Conservation (phyloP, 371 early-diverging fungal species). For the Lichtheimia ramosa region DNA sequence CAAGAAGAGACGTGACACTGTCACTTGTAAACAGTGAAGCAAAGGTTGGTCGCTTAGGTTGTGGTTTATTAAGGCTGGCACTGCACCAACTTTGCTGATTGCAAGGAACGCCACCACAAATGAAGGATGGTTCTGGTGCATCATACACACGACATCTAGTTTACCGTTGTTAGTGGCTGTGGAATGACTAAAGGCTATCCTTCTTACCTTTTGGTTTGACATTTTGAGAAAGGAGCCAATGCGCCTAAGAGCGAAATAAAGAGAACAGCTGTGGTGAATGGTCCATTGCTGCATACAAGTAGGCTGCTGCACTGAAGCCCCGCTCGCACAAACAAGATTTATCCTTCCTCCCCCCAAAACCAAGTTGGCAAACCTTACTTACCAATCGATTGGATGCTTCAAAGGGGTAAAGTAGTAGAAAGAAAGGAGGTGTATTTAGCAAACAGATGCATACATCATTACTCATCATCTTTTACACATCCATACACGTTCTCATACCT, state of each 20-base stretch:
- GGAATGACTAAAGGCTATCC: not conserved
- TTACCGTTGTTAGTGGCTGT: conserved; percentile 4
- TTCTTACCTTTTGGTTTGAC: not conserved
- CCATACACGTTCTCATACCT: conserved; percentile 10
- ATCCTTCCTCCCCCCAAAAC: no score
- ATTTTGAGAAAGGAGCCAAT: conserved; percentile 13
- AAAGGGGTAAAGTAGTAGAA: not conserved
- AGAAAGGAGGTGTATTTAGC: not conserved
- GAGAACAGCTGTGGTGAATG: not conserved
- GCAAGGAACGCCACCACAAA: conserved; percentile 24
- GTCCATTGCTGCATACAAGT: no score
- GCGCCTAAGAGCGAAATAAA: conserved; percentile 17
- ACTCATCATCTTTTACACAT: not conserved
- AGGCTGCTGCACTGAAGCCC: not conserved
- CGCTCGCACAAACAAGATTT: not conserved
- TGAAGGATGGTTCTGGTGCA: conserved; percentile 32
- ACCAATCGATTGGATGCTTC: conserved; percentile 26
- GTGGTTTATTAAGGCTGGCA: conserved; percentile 31
- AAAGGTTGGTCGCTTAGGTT: conserved; percentile 21
- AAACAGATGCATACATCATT: not conserved
- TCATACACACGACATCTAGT: conserved; percentile 33
- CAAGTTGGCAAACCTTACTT: conserved; percentile 15
- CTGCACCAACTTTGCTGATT: conserved; percentile 29
- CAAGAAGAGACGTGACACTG: conserved; percentile 20
- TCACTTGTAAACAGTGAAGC: conserved; percentile 28